These are phyloP conservation scores for Escallonia herrerae DNA, from an alignment of 129 eudicot genomes.

Conservation along the genomic window DNA sequence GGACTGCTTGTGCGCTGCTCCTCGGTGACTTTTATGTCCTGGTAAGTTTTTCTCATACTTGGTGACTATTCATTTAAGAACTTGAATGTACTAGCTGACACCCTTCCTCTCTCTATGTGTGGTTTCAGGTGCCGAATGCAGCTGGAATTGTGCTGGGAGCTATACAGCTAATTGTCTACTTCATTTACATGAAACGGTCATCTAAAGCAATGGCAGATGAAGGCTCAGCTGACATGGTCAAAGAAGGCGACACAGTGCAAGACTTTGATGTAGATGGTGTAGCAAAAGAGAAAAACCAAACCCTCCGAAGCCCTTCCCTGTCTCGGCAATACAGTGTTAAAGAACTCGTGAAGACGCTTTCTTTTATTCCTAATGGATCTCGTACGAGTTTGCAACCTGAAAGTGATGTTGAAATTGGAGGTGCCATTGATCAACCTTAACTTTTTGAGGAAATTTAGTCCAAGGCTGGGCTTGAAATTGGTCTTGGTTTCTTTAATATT, in stretches of 20 bases:
- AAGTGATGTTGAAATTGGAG: constrained; percentile 8
- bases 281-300: not conserved
- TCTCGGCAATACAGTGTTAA: constrained; percentile 14
- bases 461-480: too few relatives aligned
- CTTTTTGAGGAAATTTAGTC: too few relatives aligned
- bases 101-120: not conserved
- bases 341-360: constrained; percentile 7
- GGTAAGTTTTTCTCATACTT: constrained; percentile 4
- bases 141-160: constrained; percentile 11
- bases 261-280: not conserved
- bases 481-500: too few relatives aligned
- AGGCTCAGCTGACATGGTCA: not conserved
- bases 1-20: constrained; percentile 13
- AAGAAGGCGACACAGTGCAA: not conserved
- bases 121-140: constrained; percentile 16
- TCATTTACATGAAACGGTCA: constrained; percentile 3
- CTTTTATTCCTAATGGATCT: constrained; percentile 4
- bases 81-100: not conserved
- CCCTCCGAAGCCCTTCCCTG: not conserved
- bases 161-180: constrained; percentile 14
- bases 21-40: constrained; percentile 14
- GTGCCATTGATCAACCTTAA: not conserved
- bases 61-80: not conserved
- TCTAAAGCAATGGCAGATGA: not conserved
- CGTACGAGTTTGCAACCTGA: not conserved